Evolutionary conservation across 2,329 filamentous ascomycete genomes (phyloP).

Genomic region (Nigrospora osmanthi): DNA sequence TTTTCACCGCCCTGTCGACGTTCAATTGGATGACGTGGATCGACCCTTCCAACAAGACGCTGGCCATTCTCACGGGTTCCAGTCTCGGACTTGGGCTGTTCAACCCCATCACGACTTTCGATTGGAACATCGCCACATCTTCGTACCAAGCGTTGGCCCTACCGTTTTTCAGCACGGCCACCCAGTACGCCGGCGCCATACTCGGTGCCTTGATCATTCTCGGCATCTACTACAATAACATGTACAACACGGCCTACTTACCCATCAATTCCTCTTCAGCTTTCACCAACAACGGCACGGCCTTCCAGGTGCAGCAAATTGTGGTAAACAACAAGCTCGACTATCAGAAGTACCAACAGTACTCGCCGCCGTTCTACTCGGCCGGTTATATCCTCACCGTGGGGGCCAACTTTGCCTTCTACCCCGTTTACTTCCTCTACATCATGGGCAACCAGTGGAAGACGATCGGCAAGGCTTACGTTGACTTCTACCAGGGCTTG

Average conservation of each 20-base stretch:
- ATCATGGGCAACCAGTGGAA: constrained; percentile 30
- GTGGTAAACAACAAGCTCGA: constrained; percentile 42
- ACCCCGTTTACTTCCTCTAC: constrained; percentile 45
- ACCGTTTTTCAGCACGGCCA: constrained; percentile 52
- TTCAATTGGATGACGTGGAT: constrained; percentile 41
- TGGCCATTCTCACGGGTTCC: constrained; percentile 34
- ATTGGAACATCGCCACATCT: constrained; percentile 25
- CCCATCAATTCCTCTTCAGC: constrained; percentile 45
- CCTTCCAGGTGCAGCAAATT: constrained; percentile 44
- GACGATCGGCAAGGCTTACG: constrained; percentile 37
- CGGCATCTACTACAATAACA: constrained; percentile 50
- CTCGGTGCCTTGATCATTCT: constrained; percentile 46
- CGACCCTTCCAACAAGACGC: constrained; percentile 32
- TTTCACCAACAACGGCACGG: constrained; percentile 46
- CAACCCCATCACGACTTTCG: constrained; percentile 29
- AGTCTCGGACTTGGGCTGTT: constrained; percentile 32
- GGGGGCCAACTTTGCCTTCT: constrained; percentile 30
- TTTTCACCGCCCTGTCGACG: constrained; percentile 39
- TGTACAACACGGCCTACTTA: constrained; percentile 50
- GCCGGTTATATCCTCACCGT: constrained; percentile 32
- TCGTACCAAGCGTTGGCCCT: constrained; percentile 10
- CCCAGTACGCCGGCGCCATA: constrained; percentile 51
- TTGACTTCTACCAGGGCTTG: constrained; percentile 36
- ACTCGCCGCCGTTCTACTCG: constrained; percentile 46
- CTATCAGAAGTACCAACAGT: constrained; percentile 39